Conservation (phyloP, 108 stramenopile species). For the Nitzschia sp. region DNA sequence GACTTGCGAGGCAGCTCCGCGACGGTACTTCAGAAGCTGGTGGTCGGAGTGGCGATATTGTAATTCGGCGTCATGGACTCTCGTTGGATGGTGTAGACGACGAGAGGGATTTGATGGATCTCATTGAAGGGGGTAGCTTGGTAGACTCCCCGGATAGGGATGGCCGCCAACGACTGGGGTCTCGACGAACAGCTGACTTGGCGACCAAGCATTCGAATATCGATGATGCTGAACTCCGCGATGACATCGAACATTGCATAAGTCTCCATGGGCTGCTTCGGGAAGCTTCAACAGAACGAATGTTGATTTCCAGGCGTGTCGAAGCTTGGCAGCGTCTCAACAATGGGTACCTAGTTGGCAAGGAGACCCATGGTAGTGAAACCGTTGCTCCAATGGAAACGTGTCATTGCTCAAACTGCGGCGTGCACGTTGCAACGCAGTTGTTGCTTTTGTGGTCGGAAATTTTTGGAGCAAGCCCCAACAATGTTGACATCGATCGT, state of each 20-base stretch:
- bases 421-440: slow-evolving; percentile 38
- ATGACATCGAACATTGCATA: slow-evolving; percentile 51
- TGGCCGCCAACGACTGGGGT: slow-evolving; percentile 29
- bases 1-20: slow-evolving; percentile 62
- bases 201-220: not conserved
- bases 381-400: slow-evolving; percentile 12
- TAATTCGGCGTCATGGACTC: slow-evolving; percentile 49
- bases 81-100: slow-evolving; percentile 44
- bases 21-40: slow-evolving; percentile 36
- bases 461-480: slow-evolving; percentile 47
- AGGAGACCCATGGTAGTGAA: not conserved
- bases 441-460: slow-evolving; percentile 43
- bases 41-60: slow-evolving; percentile 47
- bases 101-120: slow-evolving; percentile 44
- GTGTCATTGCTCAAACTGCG: slow-evolving; percentile 67
- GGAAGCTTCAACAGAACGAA: slow-evolving; percentile 73
- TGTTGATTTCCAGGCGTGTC: slow-evolving; percentile 58
- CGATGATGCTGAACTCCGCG: slow-evolving; percentile 11
- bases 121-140: slow-evolving; percentile 37
- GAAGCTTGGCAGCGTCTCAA: slow-evolving; percentile 75
- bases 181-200: slow-evolving; percentile 23
- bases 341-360: slow-evolving; percentile 33
- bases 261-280: slow-evolving; percentile 58
- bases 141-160: slow-evolving; percentile 43
- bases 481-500: slow-evolving; percentile 22